phyloP scores from a whole-genome alignment of 2,329 filamentous ascomycete species.

The Colletotrichum aenigma region DNA sequence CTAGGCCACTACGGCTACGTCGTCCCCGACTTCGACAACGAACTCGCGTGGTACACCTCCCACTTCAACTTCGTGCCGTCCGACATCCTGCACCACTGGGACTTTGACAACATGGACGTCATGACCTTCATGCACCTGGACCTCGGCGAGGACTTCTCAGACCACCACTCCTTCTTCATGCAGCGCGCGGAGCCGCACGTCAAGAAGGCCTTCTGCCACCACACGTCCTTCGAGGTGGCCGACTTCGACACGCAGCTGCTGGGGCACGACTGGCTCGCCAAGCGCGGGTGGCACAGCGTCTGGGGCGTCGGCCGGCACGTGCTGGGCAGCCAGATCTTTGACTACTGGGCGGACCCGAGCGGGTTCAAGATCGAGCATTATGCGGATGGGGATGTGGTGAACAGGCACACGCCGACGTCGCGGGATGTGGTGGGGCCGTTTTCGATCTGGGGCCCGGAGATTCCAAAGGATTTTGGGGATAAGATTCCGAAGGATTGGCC shows the following conservation, averaged over 20 bases:
- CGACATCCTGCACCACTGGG: constrained; percentile 29
- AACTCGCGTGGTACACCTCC: constrained; percentile 38
- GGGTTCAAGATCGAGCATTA: constrained; percentile 64
- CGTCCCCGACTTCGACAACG: constrained; percentile 32
- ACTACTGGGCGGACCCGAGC: constrained; percentile 64
- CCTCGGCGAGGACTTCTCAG: constrained; percentile 48
- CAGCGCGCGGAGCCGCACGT: constrained; percentile 25
- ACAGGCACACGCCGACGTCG: constrained; percentile 46
- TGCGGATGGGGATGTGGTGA: constrained; percentile 66
- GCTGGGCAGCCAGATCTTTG: constrained; percentile 65
- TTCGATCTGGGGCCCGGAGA: constrained; percentile 23
- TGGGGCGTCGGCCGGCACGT: constrained; percentile 69
- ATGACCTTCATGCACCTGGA: constrained; percentile 59
- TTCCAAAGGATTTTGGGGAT: constrained; percentile 1
- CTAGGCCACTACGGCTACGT: not conserved
- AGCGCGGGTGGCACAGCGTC: constrained; percentile 55
- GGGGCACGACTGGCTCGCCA: constrained; percentile 61
- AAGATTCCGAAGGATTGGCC: not conserved
- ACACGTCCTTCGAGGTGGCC: constrained; percentile 49
- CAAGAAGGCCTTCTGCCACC: constrained; percentile 21
- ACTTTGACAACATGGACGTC: constrained; percentile 17
- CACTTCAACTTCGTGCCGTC: constrained; percentile 46
- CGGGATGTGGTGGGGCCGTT: not conserved
- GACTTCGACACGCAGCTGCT: constrained; percentile 66
- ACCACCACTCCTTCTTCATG: constrained; percentile 63